phyloP scores from a whole-genome alignment of 129 eudicot genomes.

The Flaveria ramosissima region DNA sequence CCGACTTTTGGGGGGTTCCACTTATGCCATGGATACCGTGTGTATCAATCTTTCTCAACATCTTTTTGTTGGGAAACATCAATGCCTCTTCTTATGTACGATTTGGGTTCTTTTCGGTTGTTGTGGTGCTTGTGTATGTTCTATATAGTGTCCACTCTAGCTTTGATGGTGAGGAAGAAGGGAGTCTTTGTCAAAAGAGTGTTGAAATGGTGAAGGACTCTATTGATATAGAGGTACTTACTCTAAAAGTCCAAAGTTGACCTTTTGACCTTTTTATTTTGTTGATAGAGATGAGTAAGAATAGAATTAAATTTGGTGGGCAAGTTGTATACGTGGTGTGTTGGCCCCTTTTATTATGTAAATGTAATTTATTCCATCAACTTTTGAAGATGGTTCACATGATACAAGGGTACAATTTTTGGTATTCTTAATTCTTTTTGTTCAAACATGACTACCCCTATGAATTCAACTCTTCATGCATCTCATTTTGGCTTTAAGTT shows the following conservation, averaged over 20 bases:
- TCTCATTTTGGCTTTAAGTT: not conserved
- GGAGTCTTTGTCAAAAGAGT: constrained; percentile 48
- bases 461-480: too few relatives aligned
- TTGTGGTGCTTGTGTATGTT: constrained; percentile 67
- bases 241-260: constrained; percentile 45
- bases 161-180: constrained; percentile 77
- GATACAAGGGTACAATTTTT: constrained; percentile 15
- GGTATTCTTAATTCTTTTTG: too few relatives aligned
- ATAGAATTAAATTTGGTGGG: constrained; percentile 33
- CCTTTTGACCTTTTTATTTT: constrained; percentile 1
- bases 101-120: constrained; percentile 72
- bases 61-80: constrained; percentile 75
- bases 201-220: constrained; percentile 51
- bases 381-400: constrained; percentile 44
- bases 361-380: constrained; percentile 41
- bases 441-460: too few relatives aligned
- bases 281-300: constrained; percentile 41
- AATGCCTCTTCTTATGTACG: constrained; percentile 71
- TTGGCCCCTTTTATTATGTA: constrained; percentile 33
- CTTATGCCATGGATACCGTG: constrained; percentile 97
- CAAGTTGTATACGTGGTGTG: constrained; percentile 55
- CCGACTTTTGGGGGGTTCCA: constrained; percentile 97
- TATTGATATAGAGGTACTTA: constrained; percentile 40
- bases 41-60: constrained; percentile 75
- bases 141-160: constrained; percentile 95